Evolutionary conservation across 73 alveolate species (phyloP).

Genomic region (Paramecium bursaria): DNA sequence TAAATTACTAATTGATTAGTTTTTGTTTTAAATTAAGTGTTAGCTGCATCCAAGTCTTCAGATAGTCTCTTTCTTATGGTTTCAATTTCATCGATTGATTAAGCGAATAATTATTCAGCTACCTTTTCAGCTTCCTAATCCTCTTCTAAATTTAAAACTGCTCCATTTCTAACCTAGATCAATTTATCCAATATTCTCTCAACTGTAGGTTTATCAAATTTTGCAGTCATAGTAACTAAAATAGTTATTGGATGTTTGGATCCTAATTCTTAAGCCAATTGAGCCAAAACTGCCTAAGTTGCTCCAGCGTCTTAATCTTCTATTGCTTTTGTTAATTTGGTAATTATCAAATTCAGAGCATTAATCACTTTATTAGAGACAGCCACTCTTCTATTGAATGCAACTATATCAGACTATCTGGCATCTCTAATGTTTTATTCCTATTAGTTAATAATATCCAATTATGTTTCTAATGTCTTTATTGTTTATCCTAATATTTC

Average conservation of each 20-base stretch:
- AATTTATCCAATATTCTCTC: slow-evolving; percentile 51
- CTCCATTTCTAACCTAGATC: slow-evolving; percentile 36
- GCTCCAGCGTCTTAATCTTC: slow-evolving; percentile 39
- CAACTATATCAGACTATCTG: slow-evolving; percentile 45
- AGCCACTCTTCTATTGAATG: slow-evolving; percentile 48
- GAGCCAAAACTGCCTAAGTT: slow-evolving; percentile 15
- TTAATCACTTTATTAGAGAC: slow-evolving; percentile 48
- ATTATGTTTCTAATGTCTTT: slow-evolving; percentile 11
- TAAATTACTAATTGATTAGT: slow-evolving; percentile 13
- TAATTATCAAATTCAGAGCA: slow-evolving; percentile 40
- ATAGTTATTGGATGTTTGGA: slow-evolving; percentile 35
- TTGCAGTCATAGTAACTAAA: slow-evolving; percentile 9
- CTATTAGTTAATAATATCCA: slow-evolving; percentile 40
- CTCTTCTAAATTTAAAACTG: neutral
- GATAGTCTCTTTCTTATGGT: slow-evolving; percentile 28
- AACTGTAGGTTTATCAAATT: slow-evolving; percentile 31
- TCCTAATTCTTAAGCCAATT: slow-evolving; percentile 30
- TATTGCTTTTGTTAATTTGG: slow-evolving; percentile 26
- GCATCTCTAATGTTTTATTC: slow-evolving; percentile 44
- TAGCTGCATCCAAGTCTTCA: neutral
- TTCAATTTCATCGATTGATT: slow-evolving; percentile 47
- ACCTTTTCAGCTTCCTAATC: slow-evolving; percentile 52
- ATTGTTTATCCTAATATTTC: slow-evolving; percentile 1
- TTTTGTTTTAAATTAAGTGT: slow-evolving; percentile 18
- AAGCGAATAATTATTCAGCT: neutral